Conservation (phyloP, 306 rosid species). For the Carpinus viminea region DNA sequence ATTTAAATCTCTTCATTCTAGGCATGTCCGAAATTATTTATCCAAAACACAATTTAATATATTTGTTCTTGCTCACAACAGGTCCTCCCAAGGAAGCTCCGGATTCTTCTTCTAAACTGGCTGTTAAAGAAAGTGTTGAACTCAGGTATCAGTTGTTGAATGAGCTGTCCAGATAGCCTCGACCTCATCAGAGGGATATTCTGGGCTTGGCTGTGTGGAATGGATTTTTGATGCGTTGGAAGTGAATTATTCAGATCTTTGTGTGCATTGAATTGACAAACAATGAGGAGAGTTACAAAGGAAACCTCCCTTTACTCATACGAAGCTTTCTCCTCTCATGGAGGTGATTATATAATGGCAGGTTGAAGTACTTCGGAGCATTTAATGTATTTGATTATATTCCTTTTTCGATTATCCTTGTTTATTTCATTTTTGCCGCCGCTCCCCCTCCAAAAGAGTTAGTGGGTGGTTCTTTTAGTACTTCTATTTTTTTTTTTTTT, state of each 20-base stretch:
- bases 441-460: not conserved
- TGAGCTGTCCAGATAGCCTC: conserved; percentile 33
- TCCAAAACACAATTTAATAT: not conserved
- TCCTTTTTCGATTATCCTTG: conserved; percentile 13
- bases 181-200: conserved; percentile 24
- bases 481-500: not conserved
- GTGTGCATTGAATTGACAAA: conserved; percentile 37
- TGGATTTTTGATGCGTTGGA: conserved; percentile 38
- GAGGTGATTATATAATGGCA: conserved; percentile 32
- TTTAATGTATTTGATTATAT: not conserved
- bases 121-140: conserved; percentile 30
- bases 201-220: conserved; percentile 30
- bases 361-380: conserved; percentile 34
- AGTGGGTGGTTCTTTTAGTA: conserved; percentile 24
- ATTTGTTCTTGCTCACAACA: conserved; percentile 32
- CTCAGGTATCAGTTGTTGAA: conserved; percentile 42
- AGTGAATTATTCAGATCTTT: conserved; percentile 31
- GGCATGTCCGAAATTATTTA: not conserved
- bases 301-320: conserved; percentile 39
- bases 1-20: not conserved
- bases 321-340: conserved; percentile 18
- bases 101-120: conserved; percentile 38
- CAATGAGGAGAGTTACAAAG: conserved; percentile 33
- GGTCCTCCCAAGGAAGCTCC: conserved; percentile 43
- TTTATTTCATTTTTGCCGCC: conserved; percentile 5